Evolutionary conservation across 192 early-diverging fungal genomes (phyloP), one percentile per base, ranked within the genome.

Genomic region (Rhizoclosmatium globosum): DNA sequence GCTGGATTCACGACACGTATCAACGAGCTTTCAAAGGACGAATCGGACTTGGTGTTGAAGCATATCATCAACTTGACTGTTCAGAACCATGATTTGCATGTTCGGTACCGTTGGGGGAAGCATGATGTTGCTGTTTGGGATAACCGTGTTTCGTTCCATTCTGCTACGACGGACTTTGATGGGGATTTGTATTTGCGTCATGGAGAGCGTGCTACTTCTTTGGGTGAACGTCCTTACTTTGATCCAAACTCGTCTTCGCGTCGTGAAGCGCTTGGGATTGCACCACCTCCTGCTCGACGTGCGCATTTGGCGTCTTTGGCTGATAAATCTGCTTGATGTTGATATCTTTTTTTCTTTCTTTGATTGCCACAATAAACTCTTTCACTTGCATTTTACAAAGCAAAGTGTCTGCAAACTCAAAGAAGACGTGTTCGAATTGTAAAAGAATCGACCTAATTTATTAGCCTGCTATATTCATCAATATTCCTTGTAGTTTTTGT

Each of bases 1-100:
- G 78, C 82, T 42, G 84, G 80, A 19, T 92, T 92, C 69, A 91
- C 90, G 4, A 84, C 83, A 3, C 82, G 81, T 43, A 91, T 93
- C 74, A 81, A 84, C n/a, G n/a, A n/a, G n/a, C n/a, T n/a, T n/a
- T n/a, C n/a, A n/a, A n/a, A n/a, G n/a, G n/a, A n/a, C n/a, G 13
- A 80, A 81, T 17, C 74, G 90, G 23, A 90, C 46, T 79, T 76
- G 39, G 64, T 93, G 11, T 71, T 93, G 59, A 86, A 92, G 3
- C 87, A 83, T 56, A 76, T 93, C 6, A 85, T 82, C 64, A 82
- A 89, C 2, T 85, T 90, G 71, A 84, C 89, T 31, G 76, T 85
- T 39, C 81, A 83, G 59, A 79, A 85, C 4, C 60, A 86, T 53
- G 89, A 90, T 3, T 88, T 86, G 68, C 85, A 88, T 7, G 85